phyloP scores from a whole-genome alignment of 2,329 filamentous ascomycete genomes.

The Aspergillus felis region DNA sequence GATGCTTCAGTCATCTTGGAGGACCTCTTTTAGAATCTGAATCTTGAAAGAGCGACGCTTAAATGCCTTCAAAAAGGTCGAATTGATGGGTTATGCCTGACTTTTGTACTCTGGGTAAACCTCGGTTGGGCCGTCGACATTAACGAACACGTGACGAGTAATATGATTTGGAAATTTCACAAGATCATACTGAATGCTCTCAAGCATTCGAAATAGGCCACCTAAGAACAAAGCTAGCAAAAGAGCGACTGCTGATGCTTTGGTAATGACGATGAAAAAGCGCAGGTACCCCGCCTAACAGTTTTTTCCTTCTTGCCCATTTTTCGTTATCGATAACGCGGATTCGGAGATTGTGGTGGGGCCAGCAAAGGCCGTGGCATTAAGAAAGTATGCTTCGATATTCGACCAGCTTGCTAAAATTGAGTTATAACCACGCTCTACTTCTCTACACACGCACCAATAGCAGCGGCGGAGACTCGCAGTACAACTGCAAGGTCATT shows the following conservation, averaged over 20 bases:
- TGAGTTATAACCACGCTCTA: neutral
- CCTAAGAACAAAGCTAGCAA: neutral
- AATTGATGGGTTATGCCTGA: neutral
- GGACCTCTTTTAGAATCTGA: neutral
- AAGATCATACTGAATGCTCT: neutral
- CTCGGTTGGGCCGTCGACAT: neutral
- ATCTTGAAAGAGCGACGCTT: neutral
- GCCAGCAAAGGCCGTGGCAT: neutral
- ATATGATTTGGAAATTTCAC: neutral
- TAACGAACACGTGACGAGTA: neutral
- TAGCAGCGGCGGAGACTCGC: neutral
- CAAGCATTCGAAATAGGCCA: neutral
- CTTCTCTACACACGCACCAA: neutral
- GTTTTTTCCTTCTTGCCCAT: neutral
- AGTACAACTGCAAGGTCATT: neutral
- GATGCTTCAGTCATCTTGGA: constrained; percentile 23
- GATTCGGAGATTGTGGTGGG: neutral
- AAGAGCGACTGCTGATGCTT: neutral
- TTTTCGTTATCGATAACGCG: neutral
- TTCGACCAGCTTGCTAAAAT: neutral
- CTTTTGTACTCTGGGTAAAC: neutral
- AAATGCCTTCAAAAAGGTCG: neutral
- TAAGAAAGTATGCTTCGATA: neutral
- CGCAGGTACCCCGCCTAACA: neutral
- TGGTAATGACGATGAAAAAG: neutral